These are phyloP conservation scores for Castanea mollissima DNA, from an alignment of 306 rosid species.

Conservation along the genomic window DNA sequence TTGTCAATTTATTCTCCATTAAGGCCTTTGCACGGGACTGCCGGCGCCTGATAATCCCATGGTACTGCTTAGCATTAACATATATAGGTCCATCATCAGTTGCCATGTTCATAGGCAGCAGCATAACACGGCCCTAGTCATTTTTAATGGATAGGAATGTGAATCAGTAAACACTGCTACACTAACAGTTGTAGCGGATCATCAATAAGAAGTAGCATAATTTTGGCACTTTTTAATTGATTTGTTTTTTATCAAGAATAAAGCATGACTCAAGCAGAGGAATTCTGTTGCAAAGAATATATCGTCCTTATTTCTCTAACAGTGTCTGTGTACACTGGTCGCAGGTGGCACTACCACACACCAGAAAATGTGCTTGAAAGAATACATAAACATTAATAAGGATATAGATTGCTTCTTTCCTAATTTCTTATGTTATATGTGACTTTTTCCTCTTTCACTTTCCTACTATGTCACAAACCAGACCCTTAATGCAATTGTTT, in stretches of 20 bases:
- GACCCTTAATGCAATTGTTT: background rate
- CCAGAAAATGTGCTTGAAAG: background rate
- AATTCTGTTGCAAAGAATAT: background rate
- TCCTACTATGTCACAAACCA: background rate
- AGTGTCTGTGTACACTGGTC: background rate
- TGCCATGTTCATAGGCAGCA: conserved; percentile 66
- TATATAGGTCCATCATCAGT: conserved; percentile 87
- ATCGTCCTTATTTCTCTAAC: background rate
- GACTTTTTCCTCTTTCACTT: background rate
- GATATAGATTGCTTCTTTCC: background rate
- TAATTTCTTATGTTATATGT: background rate
- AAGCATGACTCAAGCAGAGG: background rate
- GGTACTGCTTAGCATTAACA: conserved; percentile 96
- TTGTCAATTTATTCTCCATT: conserved; percentile 47
- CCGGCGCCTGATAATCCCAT: conserved; percentile 88
- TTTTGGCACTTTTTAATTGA: background rate
- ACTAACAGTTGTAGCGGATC: conserved; percentile 8
- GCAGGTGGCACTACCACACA: background rate
- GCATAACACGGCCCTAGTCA: conserved; percentile 86
- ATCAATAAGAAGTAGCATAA: background rate
- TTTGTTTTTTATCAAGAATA: background rate
- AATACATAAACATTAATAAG: background rate
- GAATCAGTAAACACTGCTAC: conserved; percentile 24
- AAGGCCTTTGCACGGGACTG: conserved; percentile 90
- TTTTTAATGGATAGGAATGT: conserved; percentile 13